A percentile compares a stretch with the other conserved stretches of the same genome.
phyloP scores from a whole-genome alignment of 345 rosid species.

The Boechera retrofracta region DNA sequence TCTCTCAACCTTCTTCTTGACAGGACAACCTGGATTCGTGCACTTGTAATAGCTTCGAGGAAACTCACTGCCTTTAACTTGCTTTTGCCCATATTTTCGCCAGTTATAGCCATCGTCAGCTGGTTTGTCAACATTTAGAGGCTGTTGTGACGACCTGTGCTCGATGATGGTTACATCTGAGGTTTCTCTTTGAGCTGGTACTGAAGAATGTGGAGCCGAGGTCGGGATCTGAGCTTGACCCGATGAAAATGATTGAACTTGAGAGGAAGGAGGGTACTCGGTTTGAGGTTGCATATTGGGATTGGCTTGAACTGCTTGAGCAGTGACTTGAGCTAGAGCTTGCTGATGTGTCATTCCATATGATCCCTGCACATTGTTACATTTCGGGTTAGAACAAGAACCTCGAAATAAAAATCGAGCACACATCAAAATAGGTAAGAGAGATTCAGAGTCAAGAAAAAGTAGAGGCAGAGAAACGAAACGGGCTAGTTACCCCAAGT shows the following conservation, averaged over 20 bases:
- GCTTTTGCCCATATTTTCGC: conserved; percentile 96
- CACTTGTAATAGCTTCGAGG: conserved; percentile 95
- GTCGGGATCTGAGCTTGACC: conserved; percentile 46
- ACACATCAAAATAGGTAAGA: background rate
- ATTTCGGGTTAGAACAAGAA: conserved; percentile 26
- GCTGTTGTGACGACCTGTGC: conserved; percentile 54
- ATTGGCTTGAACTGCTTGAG: conserved; percentile 67
- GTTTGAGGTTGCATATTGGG: conserved; percentile 51
- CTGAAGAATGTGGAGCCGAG: conserved; percentile 43
- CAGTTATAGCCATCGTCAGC: conserved; percentile 81
- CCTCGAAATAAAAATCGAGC: background rate
- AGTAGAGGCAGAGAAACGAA: background rate
- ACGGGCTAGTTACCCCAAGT: background rate
- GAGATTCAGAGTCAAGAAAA: conserved; percentile 12
- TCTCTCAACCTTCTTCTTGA: conserved; percentile 88
- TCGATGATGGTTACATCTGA: conserved; percentile 52
- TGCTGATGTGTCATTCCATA: conserved; percentile 89
- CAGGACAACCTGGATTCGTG: conserved; percentile 73
- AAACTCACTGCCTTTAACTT: conserved; percentile 86
- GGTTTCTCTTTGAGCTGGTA: conserved; percentile 38
- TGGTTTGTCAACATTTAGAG: conserved; percentile 61
- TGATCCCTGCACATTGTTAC: conserved; percentile 57
- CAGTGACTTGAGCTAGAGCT: conserved; percentile 83
- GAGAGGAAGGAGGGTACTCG: conserved; percentile 47
- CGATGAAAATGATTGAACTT: conserved; percentile 35